Evolutionary conservation across 2,329 filamentous ascomycete species (phyloP).

Genomic region (Nectriaceae sp.): DNA sequence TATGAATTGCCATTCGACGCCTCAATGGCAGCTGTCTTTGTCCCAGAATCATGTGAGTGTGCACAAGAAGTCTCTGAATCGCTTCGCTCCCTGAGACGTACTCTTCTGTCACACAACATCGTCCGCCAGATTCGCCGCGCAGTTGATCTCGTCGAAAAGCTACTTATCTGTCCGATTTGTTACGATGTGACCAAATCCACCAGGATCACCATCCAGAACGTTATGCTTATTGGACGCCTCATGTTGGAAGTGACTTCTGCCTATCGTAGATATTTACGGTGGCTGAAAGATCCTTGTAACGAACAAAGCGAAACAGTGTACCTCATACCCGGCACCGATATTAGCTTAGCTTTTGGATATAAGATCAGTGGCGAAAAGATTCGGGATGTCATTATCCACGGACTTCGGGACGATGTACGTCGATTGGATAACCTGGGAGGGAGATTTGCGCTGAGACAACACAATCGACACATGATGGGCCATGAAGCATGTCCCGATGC

Average conservation of each 20-base stretch:
- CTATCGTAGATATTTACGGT: slow-evolving; percentile 29
- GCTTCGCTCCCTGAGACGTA: slow-evolving; percentile 1
- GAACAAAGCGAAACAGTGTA: slow-evolving; percentile 3
- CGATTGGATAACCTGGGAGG: slow-evolving; percentile 18
- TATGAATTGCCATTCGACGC: not conserved
- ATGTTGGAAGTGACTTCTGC: slow-evolving; percentile 27
- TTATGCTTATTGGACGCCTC: slow-evolving; percentile 29
- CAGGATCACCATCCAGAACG: slow-evolving; percentile 30
- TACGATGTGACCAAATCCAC: slow-evolving; percentile 32
- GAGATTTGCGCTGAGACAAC: slow-evolving; percentile 27
- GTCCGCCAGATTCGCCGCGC: slow-evolving; percentile 3
- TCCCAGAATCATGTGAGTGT: slow-evolving; percentile 1
- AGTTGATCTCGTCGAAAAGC: slow-evolving; percentile 16
- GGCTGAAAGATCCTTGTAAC: slow-evolving; percentile 19
- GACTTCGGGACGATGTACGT: slow-evolving; percentile 18
- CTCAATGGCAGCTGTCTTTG: not conserved
- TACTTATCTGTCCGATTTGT: slow-evolving; percentile 28
- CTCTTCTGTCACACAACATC: slow-evolving; percentile 2
- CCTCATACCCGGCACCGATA: slow-evolving; percentile 3
- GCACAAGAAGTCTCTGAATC: slow-evolving; percentile 7
- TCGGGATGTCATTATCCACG: slow-evolving; percentile 14
- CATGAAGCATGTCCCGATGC: slow-evolving; percentile 27
- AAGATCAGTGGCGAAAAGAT: slow-evolving; percentile 5
- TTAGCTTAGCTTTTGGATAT: slow-evolving; percentile 2
- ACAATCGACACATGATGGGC: slow-evolving; percentile 29